Evolutionary conservation across 176 grass and related monocot species (phyloP), one percentile per base, ranked within the genome.

Genomic region (Chloris gayana): DNA sequence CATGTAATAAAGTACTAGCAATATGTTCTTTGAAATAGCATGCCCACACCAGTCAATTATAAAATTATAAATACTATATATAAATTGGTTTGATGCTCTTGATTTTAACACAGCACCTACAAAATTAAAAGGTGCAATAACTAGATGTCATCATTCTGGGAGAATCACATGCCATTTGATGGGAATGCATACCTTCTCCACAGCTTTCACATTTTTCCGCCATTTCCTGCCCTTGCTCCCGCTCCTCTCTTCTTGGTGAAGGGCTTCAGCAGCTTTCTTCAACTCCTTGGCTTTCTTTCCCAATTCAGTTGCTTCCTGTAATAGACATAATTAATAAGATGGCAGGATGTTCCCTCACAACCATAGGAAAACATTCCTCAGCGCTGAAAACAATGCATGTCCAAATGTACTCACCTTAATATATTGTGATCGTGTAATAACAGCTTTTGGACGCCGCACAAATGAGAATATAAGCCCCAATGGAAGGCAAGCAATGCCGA

Each of bases 351-450:
- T 17, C 14, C 9, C 9, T 70, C 33, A 81, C 75, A 44, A 84
- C 42, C 88, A 46, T 17, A 74, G 27, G 71, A 45, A 86, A 67
- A 69, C 18, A 83, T 50, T 45, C 19, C 38, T 64, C 42, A 64
- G 14, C 21, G 67, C 33, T 25, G 44, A 78, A 78, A 69, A 87
- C 49, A 18, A 68, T 82, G 57, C 45, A 57, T 30, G 53, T 66
- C 26, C 73, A 19, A 87, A 75, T 29, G 29, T 49, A 69, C 18
- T 4, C 29, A 99, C 96, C 96, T 99, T 99, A 82, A 99, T 99
- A 86, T 99, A 99, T 67, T 99, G 96, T 38, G 96, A 95, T 13
- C 96, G 96, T 86, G 96, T 99, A 82, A 99, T 99, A 38, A 99
- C 96, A 89, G 96, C 96, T 82, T 90, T 99, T 72, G 96, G 96